Conservation (phyloP, 495 filamentous ascomycete genomes). For the Parachaetomium inaequale region DNA sequence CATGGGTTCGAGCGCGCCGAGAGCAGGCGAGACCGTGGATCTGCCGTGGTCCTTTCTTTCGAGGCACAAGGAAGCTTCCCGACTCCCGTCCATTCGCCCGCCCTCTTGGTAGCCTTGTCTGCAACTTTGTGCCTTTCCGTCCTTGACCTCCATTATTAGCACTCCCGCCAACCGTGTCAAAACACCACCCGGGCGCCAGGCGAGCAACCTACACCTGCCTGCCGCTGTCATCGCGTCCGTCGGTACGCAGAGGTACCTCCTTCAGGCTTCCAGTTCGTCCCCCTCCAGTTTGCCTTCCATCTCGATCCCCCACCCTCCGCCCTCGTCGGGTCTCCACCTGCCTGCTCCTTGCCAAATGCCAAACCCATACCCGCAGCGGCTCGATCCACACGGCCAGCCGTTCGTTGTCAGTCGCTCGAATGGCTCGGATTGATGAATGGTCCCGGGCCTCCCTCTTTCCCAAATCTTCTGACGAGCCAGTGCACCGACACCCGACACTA, state of each 20-base stretch:
- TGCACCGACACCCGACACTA: conserved; percentile 7
- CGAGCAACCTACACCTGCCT: no score
- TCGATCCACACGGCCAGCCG: no score
- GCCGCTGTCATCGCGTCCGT: no score
- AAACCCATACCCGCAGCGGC: background rate
- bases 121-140: background rate
- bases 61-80: conserved; percentile 3
- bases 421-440: conserved; percentile 25
- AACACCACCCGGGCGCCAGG: no score
- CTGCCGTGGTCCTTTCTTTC: conserved; percentile 9
- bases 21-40: conserved; percentile 13
- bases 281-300: background rate
- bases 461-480: conserved; percentile 14
- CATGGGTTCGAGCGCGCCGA: conserved; percentile 13
- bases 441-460: conserved; percentile 20
- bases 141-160: background rate
- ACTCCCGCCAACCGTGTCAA: no score
- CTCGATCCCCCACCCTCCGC: background rate
- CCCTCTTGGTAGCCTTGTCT: background rate
- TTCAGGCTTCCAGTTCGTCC: background rate
- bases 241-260: background rate
- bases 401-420: conserved; percentile 8
- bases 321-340: conserved; percentile 14
- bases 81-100: background rate
- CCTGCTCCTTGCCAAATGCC: conserved; percentile 12